These are phyloP conservation scores for Parasitella parasitica DNA, from an alignment of 371 early-diverging fungal species.

Conservation along the genomic window DNA sequence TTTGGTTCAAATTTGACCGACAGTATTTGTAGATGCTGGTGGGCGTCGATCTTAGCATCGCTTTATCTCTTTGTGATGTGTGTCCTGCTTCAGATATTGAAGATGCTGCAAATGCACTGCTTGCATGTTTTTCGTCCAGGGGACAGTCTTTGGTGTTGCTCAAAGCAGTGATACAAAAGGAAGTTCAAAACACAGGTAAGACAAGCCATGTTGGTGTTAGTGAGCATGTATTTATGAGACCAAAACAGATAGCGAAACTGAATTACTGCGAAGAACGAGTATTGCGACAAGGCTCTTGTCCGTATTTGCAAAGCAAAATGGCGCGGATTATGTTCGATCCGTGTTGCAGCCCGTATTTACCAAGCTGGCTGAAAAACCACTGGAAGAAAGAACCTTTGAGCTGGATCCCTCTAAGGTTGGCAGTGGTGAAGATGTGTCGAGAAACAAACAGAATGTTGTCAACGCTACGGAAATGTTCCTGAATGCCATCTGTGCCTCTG, in stretches of 20 bases:
- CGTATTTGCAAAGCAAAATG: constrained; percentile 79
- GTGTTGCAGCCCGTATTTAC: constrained; percentile 78
- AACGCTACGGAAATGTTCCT: constrained; percentile 76
- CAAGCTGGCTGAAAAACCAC: constrained; percentile 51
- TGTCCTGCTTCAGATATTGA: constrained; percentile 88
- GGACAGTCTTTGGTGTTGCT: constrained; percentile 71
- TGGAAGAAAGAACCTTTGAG: constrained; percentile 65
- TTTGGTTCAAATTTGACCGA: too few species aligned
- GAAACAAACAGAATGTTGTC: constrained; percentile 80
- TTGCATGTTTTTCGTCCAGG: constrained; percentile 80
- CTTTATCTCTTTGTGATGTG: constrained; percentile 83
- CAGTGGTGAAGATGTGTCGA: constrained; percentile 59
- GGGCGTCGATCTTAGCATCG: constrained; percentile 69
- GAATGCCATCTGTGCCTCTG: constrained; percentile 80
- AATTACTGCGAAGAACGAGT: constrained; percentile 89
- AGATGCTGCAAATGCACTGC: constrained; percentile 75
- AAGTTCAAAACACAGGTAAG: constrained; percentile 75
- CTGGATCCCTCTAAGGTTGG: constrained; percentile 80
- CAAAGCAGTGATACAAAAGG: constrained; percentile 80
- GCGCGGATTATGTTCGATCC: constrained; percentile 78
- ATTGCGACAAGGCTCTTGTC: constrained; percentile 88
- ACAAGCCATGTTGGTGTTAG: neutral
- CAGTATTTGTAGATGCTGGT: constrained; percentile 51
- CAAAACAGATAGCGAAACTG: constrained; percentile 68
- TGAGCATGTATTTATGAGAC: neutral